phyloP scores from a whole-genome alignment of 371 early-diverging fungal species.

The Parasitella parasitica region DNA sequence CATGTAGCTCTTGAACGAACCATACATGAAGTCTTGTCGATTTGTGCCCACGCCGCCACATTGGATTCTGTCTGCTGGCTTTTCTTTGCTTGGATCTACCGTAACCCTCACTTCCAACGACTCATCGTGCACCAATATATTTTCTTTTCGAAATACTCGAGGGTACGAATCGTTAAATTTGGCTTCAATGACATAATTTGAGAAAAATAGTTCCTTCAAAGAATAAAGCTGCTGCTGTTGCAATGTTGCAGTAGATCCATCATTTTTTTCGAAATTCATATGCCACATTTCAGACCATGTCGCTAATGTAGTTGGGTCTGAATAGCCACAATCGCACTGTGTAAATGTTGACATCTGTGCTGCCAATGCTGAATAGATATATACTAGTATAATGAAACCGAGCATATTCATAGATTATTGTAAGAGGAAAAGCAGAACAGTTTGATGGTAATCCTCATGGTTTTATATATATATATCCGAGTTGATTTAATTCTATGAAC shows the following conservation, averaged over 20 bases:
- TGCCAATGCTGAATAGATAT: not conserved
- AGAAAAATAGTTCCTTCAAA: conserved; percentile 15
- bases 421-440: too few species aligned
- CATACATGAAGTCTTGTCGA: conserved; percentile 42
- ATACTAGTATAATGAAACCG: not conserved
- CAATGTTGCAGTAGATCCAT: conserved; percentile 12
- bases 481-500: too few species aligned
- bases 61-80: not conserved
- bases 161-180: conserved; percentile 30
- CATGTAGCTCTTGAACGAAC: conserved; percentile 40
- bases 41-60: conserved; percentile 3
- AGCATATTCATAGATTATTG: not conserved
- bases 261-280: conserved; percentile 24
- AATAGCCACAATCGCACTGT: conserved; percentile 35
- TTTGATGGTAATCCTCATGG: too few species aligned
- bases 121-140: conserved; percentile 23
- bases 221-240: not conserved
- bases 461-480: too few species aligned
- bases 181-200: conserved; percentile 27
- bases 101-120: conserved; percentile 9
- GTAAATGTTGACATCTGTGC: not conserved
- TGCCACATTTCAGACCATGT: conserved; percentile 44
- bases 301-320: conserved; percentile 18
- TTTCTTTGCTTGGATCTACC: not conserved
- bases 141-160: conserved; percentile 30